Evolutionary conservation across 148 eudicot species (phyloP).

Genomic region (Nepenthes gracilis): DNA sequence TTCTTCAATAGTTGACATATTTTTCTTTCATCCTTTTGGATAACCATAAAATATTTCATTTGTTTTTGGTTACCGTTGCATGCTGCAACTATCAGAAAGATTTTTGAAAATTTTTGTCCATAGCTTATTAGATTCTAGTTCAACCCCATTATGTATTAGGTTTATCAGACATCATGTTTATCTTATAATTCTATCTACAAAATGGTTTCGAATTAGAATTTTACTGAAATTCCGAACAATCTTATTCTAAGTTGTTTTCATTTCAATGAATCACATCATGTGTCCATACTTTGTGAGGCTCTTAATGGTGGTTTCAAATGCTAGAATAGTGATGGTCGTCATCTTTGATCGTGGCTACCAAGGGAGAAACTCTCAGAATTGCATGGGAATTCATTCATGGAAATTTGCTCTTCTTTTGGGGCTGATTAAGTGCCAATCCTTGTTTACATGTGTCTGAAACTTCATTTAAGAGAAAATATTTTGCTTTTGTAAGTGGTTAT

Average conservation of each 20-base stretch:
- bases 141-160: too few relatives aligned
- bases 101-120: too few relatives aligned
- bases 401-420: constrained; percentile 77
- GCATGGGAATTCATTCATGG: constrained; percentile 95
- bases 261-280: background rate
- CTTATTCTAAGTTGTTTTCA: constrained; percentile 3
- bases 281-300: background rate
- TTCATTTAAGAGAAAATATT: background rate
- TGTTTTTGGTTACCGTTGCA: too few relatives aligned
- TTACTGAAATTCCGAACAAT: too few relatives aligned
- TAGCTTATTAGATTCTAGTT: too few relatives aligned
- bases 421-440: constrained; percentile 52
- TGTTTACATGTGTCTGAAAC: constrained; percentile 4
- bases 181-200: too few relatives aligned
- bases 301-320: constrained; percentile 8
- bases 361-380: constrained; percentile 85
- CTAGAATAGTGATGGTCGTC: constrained; percentile 94
- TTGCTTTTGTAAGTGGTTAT: background rate
- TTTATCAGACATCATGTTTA: too few relatives aligned
- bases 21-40: too few relatives aligned
- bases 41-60: too few relatives aligned
- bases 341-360: constrained; percentile 85
- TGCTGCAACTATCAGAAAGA: too few relatives aligned
- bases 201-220: too few relatives aligned
- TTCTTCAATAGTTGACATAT: too few relatives aligned